Conservation (phyloP, 345 rosid species). For the Adansonia digitata region DNA sequence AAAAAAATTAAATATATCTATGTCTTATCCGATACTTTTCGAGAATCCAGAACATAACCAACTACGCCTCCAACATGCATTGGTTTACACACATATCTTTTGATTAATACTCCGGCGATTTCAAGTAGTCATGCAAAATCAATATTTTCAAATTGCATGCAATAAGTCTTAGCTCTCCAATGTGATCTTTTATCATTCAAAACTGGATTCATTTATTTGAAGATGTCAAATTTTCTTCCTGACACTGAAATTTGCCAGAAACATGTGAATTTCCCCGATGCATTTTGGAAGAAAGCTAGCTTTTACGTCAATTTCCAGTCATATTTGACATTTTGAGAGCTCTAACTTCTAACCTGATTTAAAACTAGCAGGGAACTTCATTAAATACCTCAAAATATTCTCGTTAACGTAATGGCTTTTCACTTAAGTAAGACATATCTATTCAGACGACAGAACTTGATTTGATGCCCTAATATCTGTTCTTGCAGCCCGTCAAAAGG, state of each 20-base stretch:
- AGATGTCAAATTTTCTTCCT: neutral
- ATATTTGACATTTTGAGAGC: neutral
- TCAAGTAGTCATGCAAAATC: neutral
- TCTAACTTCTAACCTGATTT: neutral
- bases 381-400: neutral
- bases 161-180: no score
- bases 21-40: no score
- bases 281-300: neutral
- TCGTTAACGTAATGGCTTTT: neutral
- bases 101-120: neutral
- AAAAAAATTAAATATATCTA: no score
- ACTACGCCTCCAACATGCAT: no score
- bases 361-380: neutral
- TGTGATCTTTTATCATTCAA: neutral
- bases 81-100: no score
- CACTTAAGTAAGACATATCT: neutral
- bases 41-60: no score
- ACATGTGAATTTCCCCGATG: neutral
- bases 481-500: conserved; percentile 78
- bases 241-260: neutral
- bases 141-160: no score
- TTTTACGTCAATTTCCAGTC: neutral
- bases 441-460: neutral
- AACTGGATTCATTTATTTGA: neutral
- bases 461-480: neutral